Conservation (phyloP, 2,329 filamentous ascomycete genomes). For the Triangularia verruculosa region DNA sequence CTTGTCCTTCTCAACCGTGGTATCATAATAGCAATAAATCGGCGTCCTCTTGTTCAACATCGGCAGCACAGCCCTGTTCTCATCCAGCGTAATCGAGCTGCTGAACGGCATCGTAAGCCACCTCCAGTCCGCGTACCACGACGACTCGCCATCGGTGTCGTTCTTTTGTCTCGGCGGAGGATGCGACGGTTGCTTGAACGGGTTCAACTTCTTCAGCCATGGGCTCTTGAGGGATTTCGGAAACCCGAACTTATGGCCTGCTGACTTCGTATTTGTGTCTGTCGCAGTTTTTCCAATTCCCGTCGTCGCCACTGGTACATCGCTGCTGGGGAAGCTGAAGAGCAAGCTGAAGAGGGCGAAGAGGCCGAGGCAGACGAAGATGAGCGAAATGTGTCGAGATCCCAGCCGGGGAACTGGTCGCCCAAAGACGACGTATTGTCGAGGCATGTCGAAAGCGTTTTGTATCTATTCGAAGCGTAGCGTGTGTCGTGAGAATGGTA, state of each 20-base stretch:
- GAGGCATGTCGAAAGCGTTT: conserved; percentile 40
- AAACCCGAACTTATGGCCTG: conserved; percentile 47
- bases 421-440: conserved; percentile 46
- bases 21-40: conserved; percentile 91
- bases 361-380: conserved; percentile 50
- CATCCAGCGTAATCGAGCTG: conserved; percentile 72
- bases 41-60: conserved; percentile 66
- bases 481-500: neutral
- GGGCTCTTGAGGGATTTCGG: conserved; percentile 46
- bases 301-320: conserved; percentile 40
- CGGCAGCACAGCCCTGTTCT: conserved; percentile 79
- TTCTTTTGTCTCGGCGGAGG: conserved; percentile 71
- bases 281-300: neutral
- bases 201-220: conserved; percentile 55
- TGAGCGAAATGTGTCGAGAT: conserved; percentile 50
- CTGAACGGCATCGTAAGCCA: conserved; percentile 87
- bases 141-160: conserved; percentile 72
- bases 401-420: conserved; percentile 49
- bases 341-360: conserved; percentile 55
- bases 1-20: conserved; percentile 58
- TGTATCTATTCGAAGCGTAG: neutral
- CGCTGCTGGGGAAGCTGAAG: conserved; percentile 48
- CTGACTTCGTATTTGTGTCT: conserved; percentile 40
- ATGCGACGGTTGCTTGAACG: conserved; percentile 68
- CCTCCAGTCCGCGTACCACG: conserved; percentile 86